Percentiles rank a stretch among this genome's conserved stretches.
Evolutionary conservation across 495 filamentous ascomycete genomes (phyloP).

Genomic region (Podospora pseudocomata): DNA sequence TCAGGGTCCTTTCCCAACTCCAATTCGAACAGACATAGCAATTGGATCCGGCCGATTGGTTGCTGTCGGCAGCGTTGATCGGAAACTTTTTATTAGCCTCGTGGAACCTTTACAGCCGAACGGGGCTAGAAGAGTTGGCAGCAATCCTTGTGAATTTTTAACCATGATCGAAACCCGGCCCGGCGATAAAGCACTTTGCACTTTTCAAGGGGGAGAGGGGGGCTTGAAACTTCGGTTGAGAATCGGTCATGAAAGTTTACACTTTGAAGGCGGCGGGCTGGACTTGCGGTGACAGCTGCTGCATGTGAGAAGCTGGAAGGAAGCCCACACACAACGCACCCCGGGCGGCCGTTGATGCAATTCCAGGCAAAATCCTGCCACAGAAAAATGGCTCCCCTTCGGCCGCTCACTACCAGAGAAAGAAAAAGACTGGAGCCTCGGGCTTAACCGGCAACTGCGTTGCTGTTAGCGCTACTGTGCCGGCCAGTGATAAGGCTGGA

Average conservation of each 20-base stretch:
- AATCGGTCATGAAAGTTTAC: not conserved
- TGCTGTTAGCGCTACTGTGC: conserved; percentile 22
- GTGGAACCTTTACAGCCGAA: conserved; percentile 32
- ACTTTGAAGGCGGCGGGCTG: not conserved
- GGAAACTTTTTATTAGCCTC: conserved; percentile 27
- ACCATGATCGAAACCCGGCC: not conserved
- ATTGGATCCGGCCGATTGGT: conserved; percentile 21
- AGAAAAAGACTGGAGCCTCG: conserved; percentile 27
- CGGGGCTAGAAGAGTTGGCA: conserved; percentile 20
- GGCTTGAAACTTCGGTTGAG: not conserved
- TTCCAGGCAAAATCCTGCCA: conserved; percentile 2
- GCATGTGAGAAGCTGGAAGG: conserved; percentile 3
- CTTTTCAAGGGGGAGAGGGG: not conserved
- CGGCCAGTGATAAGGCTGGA: conserved; percentile 16
- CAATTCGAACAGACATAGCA: conserved; percentile 4
- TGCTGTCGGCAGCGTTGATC: not conserved
- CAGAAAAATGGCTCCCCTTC: conserved; percentile 6
- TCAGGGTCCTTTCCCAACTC: not conserved
- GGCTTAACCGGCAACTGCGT: conserved; percentile 35
- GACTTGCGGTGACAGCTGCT: conserved; percentile 6
- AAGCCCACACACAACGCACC: not conserved
- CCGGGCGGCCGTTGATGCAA: not conserved
- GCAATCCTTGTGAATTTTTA: conserved; percentile 5
- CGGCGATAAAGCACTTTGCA: not conserved
- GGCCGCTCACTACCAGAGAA: conserved; percentile 14